Percentiles rank a stretch among this genome's conserved stretches.
Evolutionary conservation across 257 asterid species (phyloP).

Genomic region (Voacanga thouarsii): DNA sequence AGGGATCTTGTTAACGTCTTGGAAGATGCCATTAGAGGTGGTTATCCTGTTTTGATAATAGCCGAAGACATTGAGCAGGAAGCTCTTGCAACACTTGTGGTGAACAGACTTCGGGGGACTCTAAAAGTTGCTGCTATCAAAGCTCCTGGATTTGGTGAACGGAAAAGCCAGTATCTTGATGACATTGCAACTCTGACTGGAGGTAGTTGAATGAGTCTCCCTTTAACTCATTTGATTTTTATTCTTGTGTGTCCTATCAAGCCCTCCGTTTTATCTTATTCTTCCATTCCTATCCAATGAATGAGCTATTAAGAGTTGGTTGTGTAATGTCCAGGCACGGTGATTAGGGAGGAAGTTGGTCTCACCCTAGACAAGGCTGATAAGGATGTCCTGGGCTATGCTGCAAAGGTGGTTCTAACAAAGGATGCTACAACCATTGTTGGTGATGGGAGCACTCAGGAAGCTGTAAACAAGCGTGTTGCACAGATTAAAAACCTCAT

Average conservation of each 20-base stretch:
- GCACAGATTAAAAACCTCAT: conserved; percentile 78
- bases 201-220: conserved; percentile 41
- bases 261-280: neutral
- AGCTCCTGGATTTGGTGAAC: conserved; percentile 99
- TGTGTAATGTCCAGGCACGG: conserved; percentile 58
- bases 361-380: conserved; percentile 84
- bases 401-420: conserved; percentile 91
- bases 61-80: conserved; percentile 99
- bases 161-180: conserved; percentile 95
- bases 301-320: conserved; percentile 2
- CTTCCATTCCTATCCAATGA: neutral
- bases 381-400: conserved; percentile 83
- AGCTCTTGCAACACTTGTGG: conserved; percentile 96
- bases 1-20: conserved; percentile 72
- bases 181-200: conserved; percentile 93
- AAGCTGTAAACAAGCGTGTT: conserved; percentile 79
- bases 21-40: conserved; percentile 93
- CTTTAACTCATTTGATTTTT: conserved; percentile 1
- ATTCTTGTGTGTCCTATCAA: neutral
- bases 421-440: conserved; percentile 90
- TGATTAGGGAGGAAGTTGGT: conserved; percentile 90
- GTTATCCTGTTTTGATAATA: conserved; percentile 76
- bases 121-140: conserved; percentile 94
- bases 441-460: conserved; percentile 97
- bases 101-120: conserved; percentile 90